Evolutionary conservation across 768 basidiomycete genomes (phyloP).

Genomic region (Leucosporidium yakuticum): DNA sequence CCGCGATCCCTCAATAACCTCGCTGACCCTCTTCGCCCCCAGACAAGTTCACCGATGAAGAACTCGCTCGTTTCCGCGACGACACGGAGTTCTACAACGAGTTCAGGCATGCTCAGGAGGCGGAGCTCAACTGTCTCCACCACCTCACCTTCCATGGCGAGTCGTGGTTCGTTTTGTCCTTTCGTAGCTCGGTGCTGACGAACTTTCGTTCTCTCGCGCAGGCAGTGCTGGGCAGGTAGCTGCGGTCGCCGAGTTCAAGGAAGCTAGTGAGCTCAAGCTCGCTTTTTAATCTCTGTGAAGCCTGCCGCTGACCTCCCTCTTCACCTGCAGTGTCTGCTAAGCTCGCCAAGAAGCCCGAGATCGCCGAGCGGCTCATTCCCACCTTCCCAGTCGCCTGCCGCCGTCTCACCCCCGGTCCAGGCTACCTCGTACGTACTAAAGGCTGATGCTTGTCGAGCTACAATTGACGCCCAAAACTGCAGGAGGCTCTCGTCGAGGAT

Average conservation of each 20-base stretch:
- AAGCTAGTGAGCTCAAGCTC: constrained; percentile 16
- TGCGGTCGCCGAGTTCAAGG: constrained; percentile 22
- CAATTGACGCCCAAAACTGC: no score
- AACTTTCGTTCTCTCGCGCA: no score
- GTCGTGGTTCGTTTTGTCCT: no score
- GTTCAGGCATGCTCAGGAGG: constrained; percentile 30
- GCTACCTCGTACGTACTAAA: constrained; percentile 48
- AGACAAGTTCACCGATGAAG: constrained; percentile 26
- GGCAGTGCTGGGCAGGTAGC: constrained; percentile 14
- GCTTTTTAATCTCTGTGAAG: no score
- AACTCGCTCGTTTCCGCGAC: constrained; percentile 14
- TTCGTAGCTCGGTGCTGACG: no score
- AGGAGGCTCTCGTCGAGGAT: constrained; percentile 57
- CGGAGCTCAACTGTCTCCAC: constrained; percentile 29
- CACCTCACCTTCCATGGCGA: constrained; percentile 20
- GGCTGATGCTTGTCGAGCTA: no score
- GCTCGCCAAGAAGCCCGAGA: constrained; percentile 57
- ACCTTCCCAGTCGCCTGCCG: constrained; percentile 57
- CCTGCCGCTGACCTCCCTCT: no score
- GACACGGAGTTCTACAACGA: constrained; percentile 15
- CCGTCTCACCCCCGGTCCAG: constrained; percentile 58
- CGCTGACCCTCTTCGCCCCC: no score
- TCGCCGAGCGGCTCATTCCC: constrained; percentile 48
- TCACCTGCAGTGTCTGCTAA: constrained; percentile 50
- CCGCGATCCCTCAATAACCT: no score